Conservation (phyloP, 2,329 filamentous ascomycete species). For the Ophiostoma angusticollis region DNA sequence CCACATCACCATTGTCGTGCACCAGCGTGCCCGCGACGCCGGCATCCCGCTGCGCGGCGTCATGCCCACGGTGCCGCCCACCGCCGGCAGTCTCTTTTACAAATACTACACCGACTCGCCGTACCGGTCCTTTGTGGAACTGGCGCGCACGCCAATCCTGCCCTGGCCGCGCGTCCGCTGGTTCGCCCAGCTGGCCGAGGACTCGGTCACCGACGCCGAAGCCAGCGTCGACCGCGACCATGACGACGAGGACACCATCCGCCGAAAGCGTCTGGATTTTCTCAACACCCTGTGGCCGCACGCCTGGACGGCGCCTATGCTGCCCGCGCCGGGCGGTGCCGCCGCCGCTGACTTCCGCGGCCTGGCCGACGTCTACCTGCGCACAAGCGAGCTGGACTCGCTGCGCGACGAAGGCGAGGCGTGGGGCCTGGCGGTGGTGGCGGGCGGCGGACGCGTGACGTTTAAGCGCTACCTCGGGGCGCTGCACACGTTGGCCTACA, state of each 20-base stretch:
- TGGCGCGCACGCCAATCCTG: slow-evolving; percentile 26
- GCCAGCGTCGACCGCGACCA: slow-evolving; percentile 21
- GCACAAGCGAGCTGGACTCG: slow-evolving; percentile 10
- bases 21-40: slow-evolving; percentile 25
- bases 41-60: slow-evolving; percentile 24
- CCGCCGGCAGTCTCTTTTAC: slow-evolving; percentile 18
- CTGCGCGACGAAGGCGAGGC: slow-evolving; percentile 14
- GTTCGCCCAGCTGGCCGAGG: slow-evolving; percentile 25
- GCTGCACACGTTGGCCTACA: slow-evolving; percentile 10
- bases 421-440: slow-evolving; percentile 7
- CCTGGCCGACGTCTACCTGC: slow-evolving; percentile 23
- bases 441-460: slow-evolving; percentile 6
- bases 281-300: neutral
- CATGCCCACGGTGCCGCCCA: slow-evolving; percentile 22
- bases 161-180: slow-evolving; percentile 29
- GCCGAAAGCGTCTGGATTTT: neutral
- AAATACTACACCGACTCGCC: slow-evolving; percentile 24
- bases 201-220: slow-evolving; percentile 31
- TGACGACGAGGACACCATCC: neutral
- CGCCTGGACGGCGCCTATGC: slow-evolving; percentile 24
- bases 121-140: slow-evolving; percentile 7
- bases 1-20: slow-evolving; percentile 31
- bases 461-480: slow-evolving; percentile 10
- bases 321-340: too few relatives aligned
- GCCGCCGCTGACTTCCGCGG: slow-evolving; percentile 27